These are phyloP conservation scores for Mycena amicta DNA, from an alignment of 768 basidiomycete genomes.

Conservation along the genomic window DNA sequence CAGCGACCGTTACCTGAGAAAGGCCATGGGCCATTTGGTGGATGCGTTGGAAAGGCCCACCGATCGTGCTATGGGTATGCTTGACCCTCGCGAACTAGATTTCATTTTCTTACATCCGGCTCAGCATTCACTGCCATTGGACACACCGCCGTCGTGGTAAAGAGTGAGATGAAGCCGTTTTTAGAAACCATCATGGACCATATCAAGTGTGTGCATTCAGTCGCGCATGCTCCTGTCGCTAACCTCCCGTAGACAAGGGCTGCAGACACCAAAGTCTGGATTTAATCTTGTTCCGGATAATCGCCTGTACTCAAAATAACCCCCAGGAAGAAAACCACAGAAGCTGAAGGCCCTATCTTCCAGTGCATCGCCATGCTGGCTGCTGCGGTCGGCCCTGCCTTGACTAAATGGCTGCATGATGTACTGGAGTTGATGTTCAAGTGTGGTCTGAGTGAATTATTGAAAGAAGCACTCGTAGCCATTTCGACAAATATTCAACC, in stretches of 20 bases:
- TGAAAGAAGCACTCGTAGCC: slow-evolving; percentile 80
- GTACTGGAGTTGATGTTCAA: slow-evolving; percentile 96
- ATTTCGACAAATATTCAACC: slow-evolving; percentile 90
- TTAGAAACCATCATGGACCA: slow-evolving; percentile 88
- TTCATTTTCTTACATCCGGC: slow-evolving; percentile 14
- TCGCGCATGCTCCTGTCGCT: too few species aligned
- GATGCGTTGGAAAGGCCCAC: slow-evolving; percentile 85
- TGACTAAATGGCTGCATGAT: slow-evolving; percentile 95
- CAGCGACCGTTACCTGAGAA: slow-evolving; percentile 87
- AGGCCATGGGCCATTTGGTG: slow-evolving; percentile 90
- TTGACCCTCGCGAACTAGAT: neutral
- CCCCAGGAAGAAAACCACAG: slow-evolving; percentile 81
- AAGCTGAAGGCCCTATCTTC: slow-evolving; percentile 93
- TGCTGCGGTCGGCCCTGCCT: slow-evolving; percentile 90
- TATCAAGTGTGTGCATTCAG: slow-evolving; percentile 53
- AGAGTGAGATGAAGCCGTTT: slow-evolving; percentile 94
- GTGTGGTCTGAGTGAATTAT: slow-evolving; percentile 87
- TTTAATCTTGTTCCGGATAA: neutral
- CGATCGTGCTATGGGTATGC: slow-evolving; percentile 83
- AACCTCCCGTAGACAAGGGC: slow-evolving; percentile 56
- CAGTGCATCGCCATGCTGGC: slow-evolving; percentile 98
- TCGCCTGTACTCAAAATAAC: neutral
- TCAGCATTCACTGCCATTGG: slow-evolving; percentile 95
- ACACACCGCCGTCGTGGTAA: slow-evolving; percentile 88
- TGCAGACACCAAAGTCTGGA: slow-evolving; percentile 79